Evolutionary conservation across 2,329 filamentous ascomycete species (phyloP), one percentile per base, ranked within the genome.

Genomic region (Apiospora malaysiana): DNA sequence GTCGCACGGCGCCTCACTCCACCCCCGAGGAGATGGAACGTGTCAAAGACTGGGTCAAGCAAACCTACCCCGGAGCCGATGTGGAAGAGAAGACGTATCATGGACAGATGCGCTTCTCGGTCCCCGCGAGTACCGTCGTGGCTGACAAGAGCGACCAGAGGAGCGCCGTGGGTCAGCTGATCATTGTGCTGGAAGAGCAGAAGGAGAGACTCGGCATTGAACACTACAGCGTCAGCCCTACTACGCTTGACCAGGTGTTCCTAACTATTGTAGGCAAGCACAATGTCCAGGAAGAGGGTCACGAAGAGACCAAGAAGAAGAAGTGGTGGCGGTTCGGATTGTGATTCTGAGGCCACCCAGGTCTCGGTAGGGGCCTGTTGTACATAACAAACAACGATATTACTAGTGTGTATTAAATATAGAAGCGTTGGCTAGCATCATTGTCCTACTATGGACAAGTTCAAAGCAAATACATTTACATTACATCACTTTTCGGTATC

Each of bases 161-260:
- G 71, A 87, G 84, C 71, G 88, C 90, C 16, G 90, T 95, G 27
- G 91, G 92, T 0, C 85, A 86, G 7, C 82, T 97, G 6, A 93
- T 96, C 72, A 88, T 91, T 18, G 77, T 91, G 51, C 84, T 97
- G 0, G 95, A 98, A 81, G 88, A 90, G 75, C 86, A 91, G 73
- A 93, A 91, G 76, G 83, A 89, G 25, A 81, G 82, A 5, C 81
- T 97, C 40, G 93, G 93, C 0, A 87, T 97, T 66, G 92, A 94
- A 79, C 94, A 97, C 80, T 98, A 95, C 81, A 94, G 92, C 68
- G 94, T 97, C 74, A 93, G 90, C 71, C 93, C 94, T 32, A 96
- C 94, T 23, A 97, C 94, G 21, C 83, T 98, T 56, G 95, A 98
- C 78, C 93, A 97, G 81, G 94, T 98, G 0, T 98, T 98, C 81